These are phyloP conservation scores for Austroboletus festivus DNA, from an alignment of 768 basidiomycete species.

Conservation along the genomic window DNA sequence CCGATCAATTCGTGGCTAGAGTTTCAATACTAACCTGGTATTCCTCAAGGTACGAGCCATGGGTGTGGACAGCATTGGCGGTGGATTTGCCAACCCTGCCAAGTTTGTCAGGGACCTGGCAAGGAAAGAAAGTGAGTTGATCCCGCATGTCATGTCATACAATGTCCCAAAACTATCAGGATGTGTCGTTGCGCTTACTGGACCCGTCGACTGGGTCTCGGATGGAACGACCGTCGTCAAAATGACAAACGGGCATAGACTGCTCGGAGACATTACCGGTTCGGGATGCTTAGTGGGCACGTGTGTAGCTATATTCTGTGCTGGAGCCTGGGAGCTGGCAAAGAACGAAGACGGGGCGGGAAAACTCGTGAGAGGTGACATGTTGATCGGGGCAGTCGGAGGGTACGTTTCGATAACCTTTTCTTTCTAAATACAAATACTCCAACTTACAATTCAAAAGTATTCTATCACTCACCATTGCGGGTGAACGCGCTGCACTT, in stretches of 20 bases:
- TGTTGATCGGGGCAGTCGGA: conserved; percentile 70
- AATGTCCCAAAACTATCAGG: conserved; percentile 40
- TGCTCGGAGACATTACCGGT: conserved; percentile 82
- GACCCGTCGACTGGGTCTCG: conserved; percentile 77
- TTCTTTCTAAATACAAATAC: not conserved
- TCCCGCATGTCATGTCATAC: not conserved
- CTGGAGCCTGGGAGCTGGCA: conserved; percentile 49
- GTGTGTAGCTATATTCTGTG: conserved; percentile 76
- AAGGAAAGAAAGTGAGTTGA: conserved; percentile 62
- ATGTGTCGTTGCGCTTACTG: conserved; percentile 79
- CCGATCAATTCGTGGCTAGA: not conserved
- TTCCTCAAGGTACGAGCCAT: conserved; percentile 57
- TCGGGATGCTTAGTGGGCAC: conserved; percentile 86
- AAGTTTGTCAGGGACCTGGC: conserved; percentile 69
- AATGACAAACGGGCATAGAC: conserved; percentile 67
- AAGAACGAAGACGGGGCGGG: conserved; percentile 31
- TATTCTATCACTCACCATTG: conserved; percentile 55
- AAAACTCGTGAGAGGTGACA: conserved; percentile 67
- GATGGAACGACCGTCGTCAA: conserved; percentile 72
- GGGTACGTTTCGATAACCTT: conserved; percentile 49
- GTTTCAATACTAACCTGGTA: not conserved
- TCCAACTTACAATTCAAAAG: conserved; percentile 28
- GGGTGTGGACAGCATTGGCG: conserved; percentile 85
- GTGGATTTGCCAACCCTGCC: conserved; percentile 73
- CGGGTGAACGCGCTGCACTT: conserved; percentile 55